Base-by-base conservation (phyloP, 1,284 basidiomycete genomes). In the Psilocybe mexicana region DNA sequence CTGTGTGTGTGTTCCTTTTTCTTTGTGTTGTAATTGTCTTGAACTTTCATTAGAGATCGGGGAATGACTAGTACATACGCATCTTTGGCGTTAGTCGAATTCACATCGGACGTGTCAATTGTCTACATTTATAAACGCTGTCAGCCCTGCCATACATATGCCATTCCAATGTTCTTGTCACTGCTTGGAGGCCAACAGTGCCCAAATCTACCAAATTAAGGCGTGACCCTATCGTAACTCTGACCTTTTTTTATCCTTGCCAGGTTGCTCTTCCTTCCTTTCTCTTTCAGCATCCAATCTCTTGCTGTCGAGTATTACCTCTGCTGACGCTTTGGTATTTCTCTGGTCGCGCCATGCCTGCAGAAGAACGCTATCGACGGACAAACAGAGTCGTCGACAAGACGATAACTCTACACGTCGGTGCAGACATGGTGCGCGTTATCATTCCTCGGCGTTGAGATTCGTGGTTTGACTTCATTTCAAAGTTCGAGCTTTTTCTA, bases 401-500 rank as follows among this genome's bases (percentile, higher is more conserved):
- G 35, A 55, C 59, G 10, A 49, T 59, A 36, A 25, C 55, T 4
- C 38, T 53, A 10, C 61, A 57, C 38, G 48, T 65, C 35, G 63
- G 60, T 4, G 63, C 58, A 18, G 64, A 60, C 49, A 42, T 67
- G 60, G 64, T 61, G 43, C 46, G 61, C 47, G 23, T n/a, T 8
- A 10, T 33, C 54, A 6, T 18, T 5, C 12, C 18, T 28, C 33
- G 7, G 43, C 18, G n/a, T 3, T 43, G 6, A 11, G 36, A 11
- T 30, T 49, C 0, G 18, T 10, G 36, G 2, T 1, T 25, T 54
- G 11, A 35, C 47, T 33, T 46, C 23, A 50, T n/a, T 40, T 11
- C 36, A 12, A 36, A 68, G 66, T 65, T 68, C 43, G 58, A 68
- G 54, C 48, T 61, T 14, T 68, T 66, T 56, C 54, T 68, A 49